phyloP scores from a whole-genome alignment of 176 grass and related monocot genomes.

The Themeda triandra region DNA sequence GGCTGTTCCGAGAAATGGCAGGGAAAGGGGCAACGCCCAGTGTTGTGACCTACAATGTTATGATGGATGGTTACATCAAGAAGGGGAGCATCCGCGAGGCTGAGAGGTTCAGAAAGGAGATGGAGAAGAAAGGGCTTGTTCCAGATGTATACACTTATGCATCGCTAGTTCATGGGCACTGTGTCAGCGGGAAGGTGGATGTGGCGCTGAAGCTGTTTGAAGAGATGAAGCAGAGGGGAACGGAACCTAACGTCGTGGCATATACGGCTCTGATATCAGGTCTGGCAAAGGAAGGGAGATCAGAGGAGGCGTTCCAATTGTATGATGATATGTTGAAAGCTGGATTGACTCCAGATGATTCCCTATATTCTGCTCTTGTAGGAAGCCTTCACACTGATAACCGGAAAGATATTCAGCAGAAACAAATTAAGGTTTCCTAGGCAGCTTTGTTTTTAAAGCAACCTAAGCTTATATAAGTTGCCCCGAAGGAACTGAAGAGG shows the following conservation, averaged over 20 bases:
- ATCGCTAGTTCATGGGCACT: slow-evolving; percentile 74
- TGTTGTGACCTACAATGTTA: slow-evolving; percentile 71
- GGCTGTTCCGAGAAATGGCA: slow-evolving; percentile 71
- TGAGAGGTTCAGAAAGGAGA: slow-evolving; percentile 73
- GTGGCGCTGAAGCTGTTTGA: slow-evolving; percentile 67
- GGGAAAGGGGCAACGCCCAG: slow-evolving; percentile 44
- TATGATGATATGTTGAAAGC: slow-evolving; percentile 72
- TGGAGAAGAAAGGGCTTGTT: slow-evolving; percentile 85
- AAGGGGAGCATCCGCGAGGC: slow-evolving; percentile 72
- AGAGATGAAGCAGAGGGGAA: slow-evolving; percentile 66
- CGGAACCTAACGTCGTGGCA: slow-evolving; percentile 55
- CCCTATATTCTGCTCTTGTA: slow-evolving; percentile 67
- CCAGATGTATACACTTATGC: slow-evolving; percentile 76
- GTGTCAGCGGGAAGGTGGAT: slow-evolving; percentile 63
- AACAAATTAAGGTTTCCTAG: slow-evolving; percentile 16
- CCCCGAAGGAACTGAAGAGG: background rate
- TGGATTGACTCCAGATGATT: slow-evolving; percentile 70
- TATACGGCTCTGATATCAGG: slow-evolving; percentile 83
- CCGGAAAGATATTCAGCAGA: background rate
- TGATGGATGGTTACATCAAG: slow-evolving; percentile 84
- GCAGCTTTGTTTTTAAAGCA: background rate
- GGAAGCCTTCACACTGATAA: slow-evolving; percentile 60
- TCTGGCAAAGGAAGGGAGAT: slow-evolving; percentile 70
- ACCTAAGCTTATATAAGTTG: background rate
- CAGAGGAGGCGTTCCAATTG: slow-evolving; percentile 70